Percentiles rank a stretch among this genome's conserved stretches.
phyloP scores from a whole-genome alignment of 768 basidiomycete genomes.

The Calvatia gigantea region DNA sequence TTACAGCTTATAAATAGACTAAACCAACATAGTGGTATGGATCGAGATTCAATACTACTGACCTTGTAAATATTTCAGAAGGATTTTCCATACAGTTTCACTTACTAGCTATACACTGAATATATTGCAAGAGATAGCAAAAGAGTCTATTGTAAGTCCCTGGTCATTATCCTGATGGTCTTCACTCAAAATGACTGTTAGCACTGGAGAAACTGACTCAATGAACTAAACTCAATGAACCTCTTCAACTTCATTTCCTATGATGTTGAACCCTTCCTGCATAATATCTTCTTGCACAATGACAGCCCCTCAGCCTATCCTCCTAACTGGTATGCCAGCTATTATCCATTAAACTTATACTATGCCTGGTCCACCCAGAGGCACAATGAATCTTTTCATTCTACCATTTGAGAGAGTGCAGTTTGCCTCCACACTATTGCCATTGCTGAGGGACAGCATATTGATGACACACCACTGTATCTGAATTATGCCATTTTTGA shows the following conservation, averaged over 20 bases:
- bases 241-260: slow-evolving; percentile 36
- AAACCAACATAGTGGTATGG: too few species aligned
- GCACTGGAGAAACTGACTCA: slow-evolving; percentile 41
- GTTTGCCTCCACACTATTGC: slow-evolving; percentile 37
- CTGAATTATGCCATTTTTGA: slow-evolving; percentile 56
- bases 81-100: slow-evolving; percentile 40
- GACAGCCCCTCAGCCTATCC: slow-evolving; percentile 43
- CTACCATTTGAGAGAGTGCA: slow-evolving; percentile 36
- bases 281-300: slow-evolving; percentile 35
- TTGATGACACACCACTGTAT: slow-evolving; percentile 41
- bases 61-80: slow-evolving; percentile 15
- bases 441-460: slow-evolving; percentile 33
- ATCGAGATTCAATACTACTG: not conserved
- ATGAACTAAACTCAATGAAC: slow-evolving; percentile 15
- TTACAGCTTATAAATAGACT: too few species aligned
- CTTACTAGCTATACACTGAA: slow-evolving; percentile 29
- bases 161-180: not conserved
- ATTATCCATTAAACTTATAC: slow-evolving; percentile 45
- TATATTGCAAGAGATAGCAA: slow-evolving; percentile 37
- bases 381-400: slow-evolving; percentile 36
- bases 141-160: slow-evolving; percentile 34
- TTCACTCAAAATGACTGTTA: slow-evolving; percentile 15
- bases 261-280: slow-evolving; percentile 49
- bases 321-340: slow-evolving; percentile 30
- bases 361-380: slow-evolving; percentile 40